Percentiles rank a stretch among this genome's conserved stretches.
These are phyloP conservation scores for Aspergillus sp. DNA, from an alignment of 2,329 filamentous ascomycete genomes.

Conservation along the genomic window DNA sequence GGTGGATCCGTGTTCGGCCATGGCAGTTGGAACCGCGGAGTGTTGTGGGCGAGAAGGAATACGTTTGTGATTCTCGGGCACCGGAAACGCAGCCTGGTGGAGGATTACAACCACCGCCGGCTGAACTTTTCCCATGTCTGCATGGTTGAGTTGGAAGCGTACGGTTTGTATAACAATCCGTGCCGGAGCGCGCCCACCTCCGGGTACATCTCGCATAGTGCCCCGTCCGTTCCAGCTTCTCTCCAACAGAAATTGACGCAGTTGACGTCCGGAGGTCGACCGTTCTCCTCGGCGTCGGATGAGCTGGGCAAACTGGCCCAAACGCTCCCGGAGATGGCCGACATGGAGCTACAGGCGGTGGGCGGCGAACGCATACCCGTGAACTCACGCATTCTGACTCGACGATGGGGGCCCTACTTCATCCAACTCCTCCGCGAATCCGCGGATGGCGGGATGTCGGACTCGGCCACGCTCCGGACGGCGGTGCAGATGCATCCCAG, in stretches of 20 bases:
- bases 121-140: constrained; percentile 98
- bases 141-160: constrained; percentile 94
- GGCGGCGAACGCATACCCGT: constrained; percentile 89
- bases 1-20: constrained; percentile 92
- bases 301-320: constrained; percentile 82
- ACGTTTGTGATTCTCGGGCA: constrained; percentile 95
- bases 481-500: constrained; percentile 57
- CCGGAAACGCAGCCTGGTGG: constrained; percentile 86
- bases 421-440: constrained; percentile 86
- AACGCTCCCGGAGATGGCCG: constrained; percentile 77
- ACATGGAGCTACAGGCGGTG: constrained; percentile 95
- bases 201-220: constrained; percentile 80
- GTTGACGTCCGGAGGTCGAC: constrained; percentile 70
- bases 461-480: constrained; percentile 73
- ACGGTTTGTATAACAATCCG: constrained; percentile 95
- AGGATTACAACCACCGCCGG: constrained; percentile 96
- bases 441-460: constrained; percentile 66
- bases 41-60: constrained; percentile 90
- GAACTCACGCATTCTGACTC: constrained; percentile 83
- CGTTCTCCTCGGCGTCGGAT: constrained; percentile 74
- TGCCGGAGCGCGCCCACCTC: constrained; percentile 75
- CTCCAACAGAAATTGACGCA: constrained; percentile 50
- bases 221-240: constrained; percentile 60
- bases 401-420: constrained; percentile 94
- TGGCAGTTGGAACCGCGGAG: constrained; percentile 94